These are phyloP conservation scores for Sporothrix humicola DNA, from an alignment of 2,329 filamentous ascomycete species.

Conservation along the genomic window DNA sequence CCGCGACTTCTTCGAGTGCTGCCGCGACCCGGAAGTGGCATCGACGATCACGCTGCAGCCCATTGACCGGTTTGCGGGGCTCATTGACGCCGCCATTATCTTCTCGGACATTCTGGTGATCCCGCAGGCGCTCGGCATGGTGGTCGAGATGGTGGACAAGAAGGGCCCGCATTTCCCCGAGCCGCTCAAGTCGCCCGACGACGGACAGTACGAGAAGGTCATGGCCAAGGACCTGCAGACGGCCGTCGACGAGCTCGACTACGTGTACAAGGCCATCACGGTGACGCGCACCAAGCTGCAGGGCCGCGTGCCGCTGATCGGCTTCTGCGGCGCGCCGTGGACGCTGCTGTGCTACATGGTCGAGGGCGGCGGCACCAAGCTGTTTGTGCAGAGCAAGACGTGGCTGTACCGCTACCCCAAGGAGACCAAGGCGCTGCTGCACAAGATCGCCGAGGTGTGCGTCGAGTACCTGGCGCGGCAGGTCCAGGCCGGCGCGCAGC, in stretches of 20 bases:
- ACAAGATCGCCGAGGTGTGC: slow-evolving; percentile 92
- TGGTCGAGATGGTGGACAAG: slow-evolving; percentile 97
- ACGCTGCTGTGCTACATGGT: slow-evolving; percentile 99
- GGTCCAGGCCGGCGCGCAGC: slow-evolving; percentile 89
- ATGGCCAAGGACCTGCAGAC: slow-evolving; percentile 79
- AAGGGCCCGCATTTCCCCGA: slow-evolving; percentile 94
- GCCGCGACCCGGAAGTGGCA: slow-evolving; percentile 87
- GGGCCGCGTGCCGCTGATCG: slow-evolving; percentile 89
- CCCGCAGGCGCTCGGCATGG: slow-evolving; percentile 97
- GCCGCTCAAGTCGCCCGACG: slow-evolving; percentile 77
- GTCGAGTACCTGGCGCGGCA: slow-evolving; percentile 93
- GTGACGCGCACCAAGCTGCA: slow-evolving; percentile 85
- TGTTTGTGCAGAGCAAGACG: slow-evolving; percentile 92
- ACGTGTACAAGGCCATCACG: slow-evolving; percentile 95
- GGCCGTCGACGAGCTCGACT: slow-evolving; percentile 77
- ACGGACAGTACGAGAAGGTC: slow-evolving; percentile 81
- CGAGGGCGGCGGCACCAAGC: slow-evolving; percentile 92
- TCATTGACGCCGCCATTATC: slow-evolving; percentile 96
- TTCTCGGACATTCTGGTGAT: slow-evolving; percentile 99
- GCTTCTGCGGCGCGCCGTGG: slow-evolving; percentile 97
- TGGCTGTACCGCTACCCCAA: slow-evolving; percentile 92
- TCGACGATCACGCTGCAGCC: slow-evolving; percentile 94
- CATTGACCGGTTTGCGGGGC: slow-evolving; percentile 85
- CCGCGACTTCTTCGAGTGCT: slow-evolving; percentile 97
- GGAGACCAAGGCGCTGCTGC: slow-evolving; percentile 78